Base-by-base conservation (phyloP, 2,329 filamentous ascomycete species). In the Sporothrix brasiliensis region DNA sequence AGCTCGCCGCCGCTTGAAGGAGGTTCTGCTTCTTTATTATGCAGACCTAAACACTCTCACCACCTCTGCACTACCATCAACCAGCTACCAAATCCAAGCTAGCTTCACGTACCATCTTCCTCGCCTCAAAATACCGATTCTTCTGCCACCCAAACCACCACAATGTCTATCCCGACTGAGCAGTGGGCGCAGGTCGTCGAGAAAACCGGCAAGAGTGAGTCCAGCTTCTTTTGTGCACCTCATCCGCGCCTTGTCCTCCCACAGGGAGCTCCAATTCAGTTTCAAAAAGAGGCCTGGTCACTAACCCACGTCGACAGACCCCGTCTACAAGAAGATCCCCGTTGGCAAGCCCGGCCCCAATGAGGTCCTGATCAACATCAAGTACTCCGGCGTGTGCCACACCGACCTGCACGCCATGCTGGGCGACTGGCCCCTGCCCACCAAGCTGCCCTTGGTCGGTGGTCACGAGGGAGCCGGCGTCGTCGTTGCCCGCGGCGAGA, bases 171-270 rank as follows among this genome's bases (percentile, higher is more conserved):
- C 77, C 94, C 94, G 71, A 87, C 86, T 67, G 89, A 89, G 81
- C 94, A 98, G 85, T 96, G 91, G 92, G 94, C 94, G 67, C 92
- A 95, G 82, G 92, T 98, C 76, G 85, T 95, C 76, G 92, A 97
- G 81, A 87, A 93, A 85, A 89, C 86, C 70, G 93, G 92, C 75
- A 90, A 89, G 70, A 87, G 89, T 84, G 84, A 77, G 87, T 83
- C 78, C 19, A n/a, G 14, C 24, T 4, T 30, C 13, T 4, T 53
- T 44, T 7, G 1, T 13, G 44, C 34, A 54, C 41, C 9, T n/a
- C 47, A 13, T 13, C 54, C 52, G 34, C 24, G 41, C 19, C 4
- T 39, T 24, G 47, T 39, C 24, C 11, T 58, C 3, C 16, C 9
- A 21, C 9, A 1, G 7, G 53, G 47, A 56, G 70, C 73, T n/a